Evolutionary conservation across 805 yeast species (phyloP), one percentile per base, ranked within the genome.

Genomic region (Pichia phayaonensis): DNA sequence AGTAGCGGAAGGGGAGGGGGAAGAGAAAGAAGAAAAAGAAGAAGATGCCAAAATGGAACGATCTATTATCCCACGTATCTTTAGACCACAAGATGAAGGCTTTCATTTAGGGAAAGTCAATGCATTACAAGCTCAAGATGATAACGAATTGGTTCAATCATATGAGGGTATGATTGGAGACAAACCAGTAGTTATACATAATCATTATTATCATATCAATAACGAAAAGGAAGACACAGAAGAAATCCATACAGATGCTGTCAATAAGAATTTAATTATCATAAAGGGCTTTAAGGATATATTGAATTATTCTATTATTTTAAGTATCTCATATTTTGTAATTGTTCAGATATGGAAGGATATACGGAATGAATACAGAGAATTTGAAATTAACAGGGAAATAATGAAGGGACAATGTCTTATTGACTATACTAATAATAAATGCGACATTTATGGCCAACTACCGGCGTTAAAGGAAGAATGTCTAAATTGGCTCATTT

Each of bases 401-500:
- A 65, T 76, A 40, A 83, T 83, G 56, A 77, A 81, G 1, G 75
- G 74, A 12, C 66, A 66, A 24, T 85, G 92, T 62, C 64, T 73
- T 24, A 64, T 76, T 27, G 67, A 76, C 20, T 85, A 76, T 61
- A 44, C 66, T 38, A 76, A 72, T 12, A 86, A 85, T 63, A 63
- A 72, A 39, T 86, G 95, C 62, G 70, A 70, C 16, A 80, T 80
- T 4, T 77, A 73, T 12, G 67, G 72, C 4, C 68, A 79, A 11
- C 79, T 75, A 2, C 85, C 90, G 1, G 85, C 83, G 2, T 61
- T 84, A 51, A 77, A 76, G 50, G 66, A 68, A 24, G 70, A 72
- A 39, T 86, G 94, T 64, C 66, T 71, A 16, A 68, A 72, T 51
- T 86, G 89, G 90, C 76, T 72, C 47, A 72, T 72, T 44, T 84